phyloP scores from a whole-genome alignment of 2,329 filamentous ascomycete genomes.

The Sclerotinia spermophila region DNA sequence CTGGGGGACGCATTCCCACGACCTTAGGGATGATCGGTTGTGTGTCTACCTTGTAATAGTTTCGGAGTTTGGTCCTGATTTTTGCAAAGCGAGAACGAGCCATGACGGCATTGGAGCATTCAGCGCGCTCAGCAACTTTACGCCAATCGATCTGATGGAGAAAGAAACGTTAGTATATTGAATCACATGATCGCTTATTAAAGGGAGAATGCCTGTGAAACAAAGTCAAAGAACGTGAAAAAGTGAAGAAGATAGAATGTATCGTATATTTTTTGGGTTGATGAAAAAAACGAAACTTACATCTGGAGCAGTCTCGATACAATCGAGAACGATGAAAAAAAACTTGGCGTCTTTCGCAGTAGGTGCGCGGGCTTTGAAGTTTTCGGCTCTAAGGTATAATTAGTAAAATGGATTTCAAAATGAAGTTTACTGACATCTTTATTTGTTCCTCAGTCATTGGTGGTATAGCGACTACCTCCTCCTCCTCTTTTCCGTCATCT shows the following conservation, averaged over 20 bases:
- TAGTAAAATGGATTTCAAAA: not conserved
- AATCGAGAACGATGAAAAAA: slow-evolving; percentile 24
- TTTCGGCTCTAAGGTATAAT: not conserved
- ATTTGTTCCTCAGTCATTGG: not conserved
- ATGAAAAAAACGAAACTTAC: slow-evolving; percentile 18
- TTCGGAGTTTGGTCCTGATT: slow-evolving; percentile 46
- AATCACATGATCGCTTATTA: slow-evolving; percentile 2
- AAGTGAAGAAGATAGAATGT: not conserved
- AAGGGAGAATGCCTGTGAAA: not conserved
- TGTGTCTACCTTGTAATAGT: not conserved
- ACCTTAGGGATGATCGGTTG: not conserved
- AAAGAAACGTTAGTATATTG: not conserved
- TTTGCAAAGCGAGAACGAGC: slow-evolving; percentile 50
- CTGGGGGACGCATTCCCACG: not conserved
- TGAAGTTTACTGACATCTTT: not conserved
- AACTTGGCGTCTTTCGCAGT: slow-evolving; percentile 26
- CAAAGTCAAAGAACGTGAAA: not conserved
- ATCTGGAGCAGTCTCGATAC: slow-evolving; percentile 24
- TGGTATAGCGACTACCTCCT: not conserved
- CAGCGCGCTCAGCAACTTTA: slow-evolving; percentile 42
- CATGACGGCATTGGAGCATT: slow-evolving; percentile 45
- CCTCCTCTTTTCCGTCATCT: not conserved
- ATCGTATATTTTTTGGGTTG: not conserved
- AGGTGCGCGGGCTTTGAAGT: not conserved
- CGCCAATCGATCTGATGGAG: slow-evolving; percentile 43